Percentiles rank a stretch among this genome's conserved stretches.
phyloP scores from a whole-genome alignment of 768 basidiomycete genomes.

The Cubamyces sp. region DNA sequence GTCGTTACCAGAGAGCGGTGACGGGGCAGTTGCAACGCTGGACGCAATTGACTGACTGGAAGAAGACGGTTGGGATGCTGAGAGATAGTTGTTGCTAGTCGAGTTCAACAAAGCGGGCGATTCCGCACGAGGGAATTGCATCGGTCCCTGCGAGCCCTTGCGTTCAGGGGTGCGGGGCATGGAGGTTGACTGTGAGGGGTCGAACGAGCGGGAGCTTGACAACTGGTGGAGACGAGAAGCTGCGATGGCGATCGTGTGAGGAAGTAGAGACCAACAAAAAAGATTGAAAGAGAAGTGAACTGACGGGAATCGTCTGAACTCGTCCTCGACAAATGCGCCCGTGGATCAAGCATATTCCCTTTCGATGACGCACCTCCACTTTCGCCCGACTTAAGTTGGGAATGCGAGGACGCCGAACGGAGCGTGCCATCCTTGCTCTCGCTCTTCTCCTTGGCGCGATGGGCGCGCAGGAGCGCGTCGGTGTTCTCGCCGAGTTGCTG shows the following conservation, averaged over 20 bases:
- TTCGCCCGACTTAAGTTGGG: slow-evolving; percentile 34
- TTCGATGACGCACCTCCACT: slow-evolving; percentile 24
- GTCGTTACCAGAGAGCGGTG: slow-evolving; percentile 20
- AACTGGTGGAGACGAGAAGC: slow-evolving; percentile 20
- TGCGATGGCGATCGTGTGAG: slow-evolving; percentile 2
- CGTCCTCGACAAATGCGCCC: slow-evolving; percentile 29
- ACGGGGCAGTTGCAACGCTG: slow-evolving; percentile 8
- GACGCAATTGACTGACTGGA: slow-evolving; percentile 5
- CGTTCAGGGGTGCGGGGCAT: slow-evolving; percentile 27
- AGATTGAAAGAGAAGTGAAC: slow-evolving; percentile 12
- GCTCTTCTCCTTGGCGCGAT: slow-evolving; percentile 36
- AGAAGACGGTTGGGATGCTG: slow-evolving; percentile 4
- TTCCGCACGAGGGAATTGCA: slow-evolving; percentile 13
- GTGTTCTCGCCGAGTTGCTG: slow-evolving; percentile 47
- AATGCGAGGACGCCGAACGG: slow-evolving; percentile 36
- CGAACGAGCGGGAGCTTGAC: slow-evolving; percentile 21
- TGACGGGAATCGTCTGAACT: slow-evolving; percentile 42
- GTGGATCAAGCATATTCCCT: slow-evolving; percentile 32
- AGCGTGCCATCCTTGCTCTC: slow-evolving; percentile 35
- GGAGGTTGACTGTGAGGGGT: slow-evolving; percentile 15
- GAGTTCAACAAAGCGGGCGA: slow-evolving; percentile 7
- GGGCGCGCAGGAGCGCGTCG: slow-evolving; percentile 42
- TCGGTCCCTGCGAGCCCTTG: slow-evolving; percentile 29
- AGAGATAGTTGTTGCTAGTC: neutral
- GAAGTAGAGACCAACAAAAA: neutral